Evolutionary conservation across 768 basidiomycete genomes (phyloP), one percentile per base, ranked within the genome.

Genomic region (Leccinum subtestaceum): DNA sequence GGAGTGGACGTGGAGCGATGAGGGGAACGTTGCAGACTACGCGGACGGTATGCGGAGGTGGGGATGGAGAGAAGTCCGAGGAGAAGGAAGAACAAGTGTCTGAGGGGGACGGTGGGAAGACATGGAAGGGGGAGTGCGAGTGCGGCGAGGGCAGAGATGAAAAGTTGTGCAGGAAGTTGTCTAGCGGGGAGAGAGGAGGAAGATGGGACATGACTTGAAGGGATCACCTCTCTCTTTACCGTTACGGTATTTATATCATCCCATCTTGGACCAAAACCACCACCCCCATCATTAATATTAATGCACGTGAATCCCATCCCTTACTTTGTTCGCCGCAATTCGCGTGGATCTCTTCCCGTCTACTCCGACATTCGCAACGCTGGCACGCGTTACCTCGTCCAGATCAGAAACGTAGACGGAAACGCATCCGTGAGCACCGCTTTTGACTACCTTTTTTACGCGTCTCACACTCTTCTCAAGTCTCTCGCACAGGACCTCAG

Each of bases 301-400:
- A 56, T 7, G 60, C 66, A 68, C 60, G 58, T 67, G 60, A 23
- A 53, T 40, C 23, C 59, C 65, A n/a, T 36, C 51, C 59, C 65
- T 57, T 93, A 90, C 74, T 82, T 80, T 60, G 77, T 93, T 48
- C 80, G 83, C 21, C 82, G 90, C 60, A 91, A 89, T 71, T 71
- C 81, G 50, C 79, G 79, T 52, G 87, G 88, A 32, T 81, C 81
- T 51, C 78, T 92, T 31, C 89, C 90, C 47, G 87, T 93, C 25
- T 91, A 91, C 71, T 82, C 87, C 29, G 87, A 91, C 69, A 69
- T 89, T 48, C 84, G 87, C 61, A 89, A 87, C 69, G 83, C 74
- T 31, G 82, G 86, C 59, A 81, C 84, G 4, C 81, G 84, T 56
- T 75, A 83, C 60, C 75, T 82, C 36, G 72, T 87, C 47, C 77